Conservation (phyloP, 2,329 filamentous ascomycete genomes). For the Cytospora piceae region DNA sequence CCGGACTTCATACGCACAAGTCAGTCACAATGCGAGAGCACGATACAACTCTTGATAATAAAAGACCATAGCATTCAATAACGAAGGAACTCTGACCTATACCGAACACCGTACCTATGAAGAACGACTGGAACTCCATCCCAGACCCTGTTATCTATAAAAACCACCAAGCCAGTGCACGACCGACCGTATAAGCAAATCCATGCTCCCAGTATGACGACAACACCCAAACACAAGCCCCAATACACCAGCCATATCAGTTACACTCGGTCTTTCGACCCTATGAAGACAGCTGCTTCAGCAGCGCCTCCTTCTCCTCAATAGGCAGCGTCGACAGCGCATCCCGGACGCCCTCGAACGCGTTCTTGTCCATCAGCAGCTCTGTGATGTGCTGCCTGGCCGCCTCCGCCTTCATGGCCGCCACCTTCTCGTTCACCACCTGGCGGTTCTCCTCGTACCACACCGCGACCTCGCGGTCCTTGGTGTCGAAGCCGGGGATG, state of each 20-base stretch:
- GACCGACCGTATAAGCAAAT: neutral
- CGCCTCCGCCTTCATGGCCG: conserved; percentile 76
- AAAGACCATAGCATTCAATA: neutral
- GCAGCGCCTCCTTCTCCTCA: conserved; percentile 68
- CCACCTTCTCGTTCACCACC: conserved; percentile 80
- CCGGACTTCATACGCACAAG: too few species aligned
- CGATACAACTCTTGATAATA: neutral
- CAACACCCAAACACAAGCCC: neutral
- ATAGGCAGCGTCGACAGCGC: conserved; percentile 70
- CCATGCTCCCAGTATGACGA: neutral
- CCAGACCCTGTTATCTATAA: neutral
- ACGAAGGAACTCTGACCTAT: neutral
- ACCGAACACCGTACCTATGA: neutral
- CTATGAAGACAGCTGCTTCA: conserved; percentile 39
- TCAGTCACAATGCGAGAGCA: too few species aligned
- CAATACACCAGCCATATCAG: neutral
- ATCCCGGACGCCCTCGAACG: conserved; percentile 69
- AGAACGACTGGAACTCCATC: neutral
- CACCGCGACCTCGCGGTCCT: conserved; percentile 81
- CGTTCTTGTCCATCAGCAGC: conserved; percentile 60
- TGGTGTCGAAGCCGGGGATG: conserved; percentile 73
- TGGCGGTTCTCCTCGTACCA: conserved; percentile 98
- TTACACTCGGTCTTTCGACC: neutral
- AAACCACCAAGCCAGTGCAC: neutral
- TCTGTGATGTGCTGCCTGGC: conserved; percentile 34